phyloP scores from a whole-genome alignment of 352 stramenopile species.

The Globisporangium ultimum region DNA sequence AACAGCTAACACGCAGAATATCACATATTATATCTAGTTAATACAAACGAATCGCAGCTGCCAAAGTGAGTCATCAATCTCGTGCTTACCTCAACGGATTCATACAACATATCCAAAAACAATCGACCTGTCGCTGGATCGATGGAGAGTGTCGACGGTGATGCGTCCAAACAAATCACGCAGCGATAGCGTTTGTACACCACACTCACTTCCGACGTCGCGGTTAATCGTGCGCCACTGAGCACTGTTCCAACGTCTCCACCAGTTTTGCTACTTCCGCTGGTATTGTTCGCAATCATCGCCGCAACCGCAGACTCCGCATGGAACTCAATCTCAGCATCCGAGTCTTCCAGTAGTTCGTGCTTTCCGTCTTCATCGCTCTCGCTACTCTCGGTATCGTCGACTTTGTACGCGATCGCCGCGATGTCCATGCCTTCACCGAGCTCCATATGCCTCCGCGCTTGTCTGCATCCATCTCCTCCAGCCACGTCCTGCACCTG shows the following conservation, averaged over 20 bases:
- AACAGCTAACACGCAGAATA: constrained; percentile 46
- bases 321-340: constrained; percentile 2
- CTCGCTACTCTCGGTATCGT: constrained; percentile 8
- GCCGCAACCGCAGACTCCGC: constrained; percentile 3
- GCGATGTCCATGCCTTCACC: constrained; percentile 74
- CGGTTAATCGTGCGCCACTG: constrained; percentile 29
- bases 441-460: constrained; percentile 31
- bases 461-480: background rate
- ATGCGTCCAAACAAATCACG: constrained; percentile 82
- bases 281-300: constrained; percentile 6
- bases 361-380: background rate
- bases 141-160: constrained; percentile 80
- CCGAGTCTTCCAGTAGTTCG: background rate
- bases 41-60: background rate
- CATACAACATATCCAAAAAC: constrained; percentile 80
- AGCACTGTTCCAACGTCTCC: constrained; percentile 14
- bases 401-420: constrained; percentile 29
- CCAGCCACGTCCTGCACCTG: background rate
- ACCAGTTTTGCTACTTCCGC: constrained; percentile 9
- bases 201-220: constrained; percentile 43
- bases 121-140: constrained; percentile 64
- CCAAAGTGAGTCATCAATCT: too few relatives aligned
- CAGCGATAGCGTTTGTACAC: constrained; percentile 80
- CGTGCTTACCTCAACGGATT: constrained; percentile 53
- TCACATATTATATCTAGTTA: background rate